Conservation (phyloP, 1,284 basidiomycete genomes). For the Erythrobasidium hasegawianum region DNA sequence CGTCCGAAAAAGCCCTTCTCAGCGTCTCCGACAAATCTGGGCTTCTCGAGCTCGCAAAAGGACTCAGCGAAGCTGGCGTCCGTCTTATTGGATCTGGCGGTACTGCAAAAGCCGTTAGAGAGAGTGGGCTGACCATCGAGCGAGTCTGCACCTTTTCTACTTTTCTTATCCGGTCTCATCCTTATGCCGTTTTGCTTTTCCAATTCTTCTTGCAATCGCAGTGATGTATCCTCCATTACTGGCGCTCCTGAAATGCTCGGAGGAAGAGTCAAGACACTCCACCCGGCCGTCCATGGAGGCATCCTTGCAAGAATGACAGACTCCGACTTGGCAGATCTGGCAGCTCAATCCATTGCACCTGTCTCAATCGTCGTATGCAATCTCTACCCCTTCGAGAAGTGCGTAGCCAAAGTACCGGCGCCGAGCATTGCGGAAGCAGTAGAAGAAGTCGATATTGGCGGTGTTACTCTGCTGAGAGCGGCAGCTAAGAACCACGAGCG, state of each 20-base stretch:
- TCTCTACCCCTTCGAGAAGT: slow-evolving; percentile 93
- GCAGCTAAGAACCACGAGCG: slow-evolving; percentile 94
- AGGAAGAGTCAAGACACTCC: slow-evolving; percentile 97
- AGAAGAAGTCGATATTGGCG: slow-evolving; percentile 98
- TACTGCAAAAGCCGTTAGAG: slow-evolving; percentile 95
- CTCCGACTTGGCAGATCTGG: slow-evolving; percentile 78
- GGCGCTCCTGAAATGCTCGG: slow-evolving; percentile 99
- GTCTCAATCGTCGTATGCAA: slow-evolving; percentile 98
- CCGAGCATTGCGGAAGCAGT: slow-evolving; percentile 89
- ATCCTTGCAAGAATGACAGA: slow-evolving; percentile 84
- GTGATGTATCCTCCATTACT: slow-evolving; percentile 96
- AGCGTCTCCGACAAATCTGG: slow-evolving; percentile 97
- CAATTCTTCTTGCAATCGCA: slow-evolving; percentile 48
- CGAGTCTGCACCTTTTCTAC: slow-evolving; percentile 52
- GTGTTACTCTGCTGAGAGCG: slow-evolving; percentile 93
- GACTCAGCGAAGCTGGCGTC: slow-evolving; percentile 74
- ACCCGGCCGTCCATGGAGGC: slow-evolving; percentile 96
- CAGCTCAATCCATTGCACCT: slow-evolving; percentile 73
- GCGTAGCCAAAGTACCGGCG: slow-evolving; percentile 73
- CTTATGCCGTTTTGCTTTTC: neutral
- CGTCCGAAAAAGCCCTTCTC: slow-evolving; percentile 62
- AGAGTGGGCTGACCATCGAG: slow-evolving; percentile 87
- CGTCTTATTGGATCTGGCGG: slow-evolving; percentile 91
- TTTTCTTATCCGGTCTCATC: neutral
- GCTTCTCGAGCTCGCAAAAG: slow-evolving; percentile 82